Evolutionary conservation across 345 rosid genomes (phyloP), one percentile per base, ranked within the genome.

Genomic region (Combretum micranthum): DNA sequence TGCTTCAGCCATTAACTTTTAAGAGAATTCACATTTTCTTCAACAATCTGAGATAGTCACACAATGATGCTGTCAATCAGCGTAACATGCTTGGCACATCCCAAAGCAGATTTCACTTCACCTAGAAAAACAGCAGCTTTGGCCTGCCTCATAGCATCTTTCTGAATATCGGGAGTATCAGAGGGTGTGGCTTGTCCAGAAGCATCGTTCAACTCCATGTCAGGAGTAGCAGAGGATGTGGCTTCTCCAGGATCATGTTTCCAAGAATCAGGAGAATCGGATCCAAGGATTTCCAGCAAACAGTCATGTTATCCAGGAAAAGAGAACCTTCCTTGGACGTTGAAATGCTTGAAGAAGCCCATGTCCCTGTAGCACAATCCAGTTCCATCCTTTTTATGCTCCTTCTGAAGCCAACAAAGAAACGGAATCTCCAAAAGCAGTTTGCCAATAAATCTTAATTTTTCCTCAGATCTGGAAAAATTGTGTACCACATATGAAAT

Each of bases 1-100:
- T 69, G 53, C 23, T 64, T 66, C 44, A 85, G 39, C 71, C 73
- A 78, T 42, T 68, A 73, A 11, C 73, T 54, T 57, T 62, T 75
- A 42, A 76, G 44, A 21, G 53, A 63, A 19, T 18, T 56, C 59
- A 64, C 52, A 20, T 52, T 37, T 20, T 19, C 64, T 2, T 60
- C 18, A n/a, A 55, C 69, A 13, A 82, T 62, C 56, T 65, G 55
- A 26, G 81, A 78, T 48, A 66, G 44, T 69, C 65, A 37, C 4
- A 23, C 68, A 50, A 64, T 17, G 21, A 1, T 15, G 58, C 23
- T 55, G 13, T 80, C 66, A 46, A 61, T 64, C 62, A 80, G 59
- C 2, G 72, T 69, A 16, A 80, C 44, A 54, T 46, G 61, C 19
- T 61, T 64, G 23, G 66, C 70, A 1, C 39, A 53, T 52, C 66